A percentile compares a stretch with the other conserved stretches of the same genome.
Conservation (phyloP, 2,329 filamentous ascomycete species). For the Penicillium sp. region DNA sequence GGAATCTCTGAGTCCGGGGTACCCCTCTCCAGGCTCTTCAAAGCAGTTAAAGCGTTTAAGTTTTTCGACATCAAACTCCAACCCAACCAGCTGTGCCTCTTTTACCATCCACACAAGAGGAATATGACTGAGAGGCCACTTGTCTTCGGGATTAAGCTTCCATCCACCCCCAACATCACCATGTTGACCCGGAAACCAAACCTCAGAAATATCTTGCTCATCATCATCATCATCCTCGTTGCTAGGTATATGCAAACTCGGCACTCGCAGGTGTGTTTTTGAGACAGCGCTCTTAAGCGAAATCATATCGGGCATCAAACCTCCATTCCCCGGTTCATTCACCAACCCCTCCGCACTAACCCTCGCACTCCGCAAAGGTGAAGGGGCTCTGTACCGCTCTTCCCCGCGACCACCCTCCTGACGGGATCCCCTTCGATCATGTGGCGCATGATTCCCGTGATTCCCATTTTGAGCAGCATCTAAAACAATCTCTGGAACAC, state of each 20-base stretch:
- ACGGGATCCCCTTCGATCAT: background rate
- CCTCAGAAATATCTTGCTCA: constrained; percentile 74
- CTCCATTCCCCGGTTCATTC: background rate
- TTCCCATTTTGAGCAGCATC: background rate
- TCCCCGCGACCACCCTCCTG: background rate
- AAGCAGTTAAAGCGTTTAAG: constrained; percentile 66
- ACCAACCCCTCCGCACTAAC: constrained; percentile 2
- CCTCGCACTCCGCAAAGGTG: constrained; percentile 5
- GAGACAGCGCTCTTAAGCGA: constrained; percentile 11
- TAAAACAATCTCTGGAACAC: constrained; percentile 10
- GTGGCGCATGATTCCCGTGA: background rate
- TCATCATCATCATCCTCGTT: constrained; percentile 32
- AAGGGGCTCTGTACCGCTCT: constrained; percentile 11
- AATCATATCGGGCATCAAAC: constrained; percentile 2
- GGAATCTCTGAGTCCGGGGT: constrained; percentile 28
- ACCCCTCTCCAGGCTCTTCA: constrained; percentile 42
- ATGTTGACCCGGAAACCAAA: constrained; percentile 74
- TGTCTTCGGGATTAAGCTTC: constrained; percentile 59
- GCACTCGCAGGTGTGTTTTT: constrained; percentile 6
- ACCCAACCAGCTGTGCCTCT: constrained; percentile 64
- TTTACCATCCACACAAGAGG: constrained; percentile 71
- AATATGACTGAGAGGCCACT: constrained; percentile 64
- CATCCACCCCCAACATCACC: constrained; percentile 79
- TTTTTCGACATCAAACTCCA: constrained; percentile 69
- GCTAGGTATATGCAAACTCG: constrained; percentile 26